phyloP scores from a whole-genome alignment of 2,329 filamentous ascomycete genomes.

The Colletotrichum chlorophyti region DNA sequence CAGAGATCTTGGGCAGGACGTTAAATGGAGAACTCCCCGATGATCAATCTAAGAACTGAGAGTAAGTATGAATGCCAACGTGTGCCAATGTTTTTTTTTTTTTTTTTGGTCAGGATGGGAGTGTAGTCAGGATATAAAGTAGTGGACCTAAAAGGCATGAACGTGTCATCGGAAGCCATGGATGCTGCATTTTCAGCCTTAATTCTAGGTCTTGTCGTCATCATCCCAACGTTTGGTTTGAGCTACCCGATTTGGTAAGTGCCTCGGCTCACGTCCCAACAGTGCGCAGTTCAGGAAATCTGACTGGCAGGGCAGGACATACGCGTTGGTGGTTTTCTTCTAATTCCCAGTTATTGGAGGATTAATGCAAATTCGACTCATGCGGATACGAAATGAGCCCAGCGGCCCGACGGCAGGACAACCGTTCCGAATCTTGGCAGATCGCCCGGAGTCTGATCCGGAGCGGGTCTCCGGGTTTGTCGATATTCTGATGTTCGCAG shows the following conservation, averaged over 20 bases:
- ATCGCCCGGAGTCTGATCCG: not conserved
- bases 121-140: conserved; percentile 14
- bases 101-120: not conserved
- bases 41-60: not conserved
- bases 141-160: conserved; percentile 11
- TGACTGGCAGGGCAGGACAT: not conserved
- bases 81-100: not conserved
- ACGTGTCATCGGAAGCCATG: conserved; percentile 12
- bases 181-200: conserved; percentile 7
- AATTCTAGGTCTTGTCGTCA: conserved; percentile 11
- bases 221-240: conserved; percentile 3
- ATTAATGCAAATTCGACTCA: not conserved
- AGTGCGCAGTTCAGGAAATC: not conserved
- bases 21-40: not conserved
- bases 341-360: not conserved
- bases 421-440: not conserved
- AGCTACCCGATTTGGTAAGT: conserved; percentile 6
- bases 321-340: not conserved
- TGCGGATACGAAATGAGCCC: not conserved
- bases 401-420: conserved; percentile 1
- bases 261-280: conserved; percentile 8
- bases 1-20: no score
- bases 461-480: no score
- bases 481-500: no score
- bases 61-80: no score